A percentile compares a stretch with the other conserved stretches of the same genome.
These are phyloP conservation scores for Tolypocladium cylindrosporum DNA, from an alignment of 2,329 filamentous ascomycete species.

Conservation along the genomic window DNA sequence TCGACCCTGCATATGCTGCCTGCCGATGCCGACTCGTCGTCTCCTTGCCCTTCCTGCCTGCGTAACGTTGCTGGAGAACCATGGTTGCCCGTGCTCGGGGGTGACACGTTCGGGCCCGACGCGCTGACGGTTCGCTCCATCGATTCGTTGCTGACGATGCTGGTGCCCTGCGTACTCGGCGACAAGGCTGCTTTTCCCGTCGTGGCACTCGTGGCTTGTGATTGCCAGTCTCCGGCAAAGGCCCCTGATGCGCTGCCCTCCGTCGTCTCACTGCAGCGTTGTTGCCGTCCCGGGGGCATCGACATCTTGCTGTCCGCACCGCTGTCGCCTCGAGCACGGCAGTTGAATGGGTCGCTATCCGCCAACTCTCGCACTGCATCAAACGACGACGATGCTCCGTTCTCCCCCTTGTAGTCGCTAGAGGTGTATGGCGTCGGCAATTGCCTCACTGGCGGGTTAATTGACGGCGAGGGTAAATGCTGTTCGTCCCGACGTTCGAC, in stretches of 20 bases:
- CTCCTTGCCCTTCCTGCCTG: conserved; percentile 12
- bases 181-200: conserved; percentile 55
- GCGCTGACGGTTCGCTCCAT: conserved; percentile 38
- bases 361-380: conserved; percentile 37
- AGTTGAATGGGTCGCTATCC: conserved; percentile 38
- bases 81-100: conserved; percentile 19
- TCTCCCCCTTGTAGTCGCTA: conserved; percentile 25
- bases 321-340: conserved; percentile 19
- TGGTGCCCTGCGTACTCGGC: conserved; percentile 56
- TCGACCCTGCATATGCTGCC: conserved; percentile 37
- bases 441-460: background rate
- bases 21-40: conserved; percentile 24
- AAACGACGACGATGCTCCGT: conserved; percentile 33
- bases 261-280: conserved; percentile 51
- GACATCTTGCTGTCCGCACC: conserved; percentile 22
- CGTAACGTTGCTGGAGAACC: conserved; percentile 15
- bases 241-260: conserved; percentile 47
- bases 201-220: conserved; percentile 52
- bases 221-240: conserved; percentile 49
- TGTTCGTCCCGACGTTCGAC: conserved; percentile 13
- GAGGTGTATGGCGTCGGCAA: background rate
- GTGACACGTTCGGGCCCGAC: conserved; percentile 27
- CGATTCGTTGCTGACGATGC: conserved; percentile 52
- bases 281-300: conserved; percentile 37
- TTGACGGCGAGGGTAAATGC: conserved; percentile 11